These are phyloP conservation scores for Eragrostis tef DNA, from an alignment of 202 grass and related monocot species.

Conservation along the genomic window DNA sequence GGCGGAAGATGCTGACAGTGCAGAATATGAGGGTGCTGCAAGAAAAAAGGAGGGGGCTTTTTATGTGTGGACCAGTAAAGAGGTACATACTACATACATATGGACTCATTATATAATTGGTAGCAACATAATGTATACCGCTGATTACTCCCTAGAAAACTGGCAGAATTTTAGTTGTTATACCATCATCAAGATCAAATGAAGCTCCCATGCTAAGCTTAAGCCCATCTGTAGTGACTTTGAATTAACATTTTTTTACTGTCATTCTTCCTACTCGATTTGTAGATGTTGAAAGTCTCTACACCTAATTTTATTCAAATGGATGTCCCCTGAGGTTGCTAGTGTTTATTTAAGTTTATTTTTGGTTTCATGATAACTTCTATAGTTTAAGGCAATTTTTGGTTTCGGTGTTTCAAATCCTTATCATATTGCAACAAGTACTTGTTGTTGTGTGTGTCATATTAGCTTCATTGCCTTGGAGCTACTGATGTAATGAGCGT, in stretches of 20 bases:
- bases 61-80: slow-evolving; percentile 84
- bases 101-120: neutral
- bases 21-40: slow-evolving; percentile 69
- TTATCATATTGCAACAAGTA: neutral
- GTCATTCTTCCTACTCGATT: neutral
- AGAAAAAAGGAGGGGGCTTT: slow-evolving; percentile 91
- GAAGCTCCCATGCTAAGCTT: neutral
- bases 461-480: slow-evolving; percentile 25
- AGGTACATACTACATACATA: slow-evolving; percentile 59
- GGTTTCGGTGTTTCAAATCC: neutral
- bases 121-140: neutral
- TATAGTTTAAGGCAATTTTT: neutral
- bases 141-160: slow-evolving; percentile 20
- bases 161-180: neutral
- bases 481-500: slow-evolving; percentile 27
- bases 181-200: neutral
- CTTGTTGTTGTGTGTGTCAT: no score
- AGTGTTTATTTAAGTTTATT: slow-evolving; percentile 1
- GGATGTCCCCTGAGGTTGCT: neutral
- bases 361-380: neutral
- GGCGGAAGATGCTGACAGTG: slow-evolving; percentile 98
- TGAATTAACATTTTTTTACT: slow-evolving; percentile 9
- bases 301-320: slow-evolving; percentile 11
- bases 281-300: no score
- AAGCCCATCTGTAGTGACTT: slow-evolving; percentile 6